Evolutionary conservation across 768 basidiomycete species (phyloP), one percentile per base, ranked within the genome.

Genomic region (Omphalotus guepiniiformis): DNA sequence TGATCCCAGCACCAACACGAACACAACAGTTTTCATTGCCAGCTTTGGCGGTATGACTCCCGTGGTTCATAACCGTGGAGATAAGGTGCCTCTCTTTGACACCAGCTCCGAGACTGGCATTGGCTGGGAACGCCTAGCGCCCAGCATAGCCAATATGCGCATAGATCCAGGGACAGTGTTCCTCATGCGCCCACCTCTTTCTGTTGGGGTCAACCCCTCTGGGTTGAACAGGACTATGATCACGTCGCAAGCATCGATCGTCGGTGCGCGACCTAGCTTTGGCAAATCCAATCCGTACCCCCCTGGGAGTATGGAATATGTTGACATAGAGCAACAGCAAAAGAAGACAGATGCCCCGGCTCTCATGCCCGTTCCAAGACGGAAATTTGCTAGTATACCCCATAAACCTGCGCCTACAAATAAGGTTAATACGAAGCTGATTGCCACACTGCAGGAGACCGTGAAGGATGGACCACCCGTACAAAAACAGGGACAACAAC

Each of bases 1-100:
- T 9, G 39, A 27, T 27, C 32, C 19, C n/a, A n/a, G n/a, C n/a
- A n/a, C n/a, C n/a, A 15, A 49, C n/a, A 30, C 19, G 35, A 39
- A 43, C n/a, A 43, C 51, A 37, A 53, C 27, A 23, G 26, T n/a
- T 7, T 61, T 47, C 42, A 47, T 73, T 22, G 72, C 66, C 42
- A 65, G 69, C 51, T 75, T 77, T 52, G 78, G 71, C 15, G 79
- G 79, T 9, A 57, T 76, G 50, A 56, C 59, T 5, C 62, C 69
- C 0, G 29, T 42, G 5, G 48, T 47, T 16, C 15, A 47, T 5
- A 2, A 47, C 36, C 23, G 45, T 15, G 35, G 36, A 11, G 45
- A 38, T 13, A 47, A 47, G 15, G 28, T 25, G 16, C 45, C 45
- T 8, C 23, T 47, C 15, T 47, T 47, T 21, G 25, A 47, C 21